These are phyloP conservation scores for Phallus indusiatus DNA, from an alignment of 768 basidiomycete genomes.

Conservation along the genomic window DNA sequence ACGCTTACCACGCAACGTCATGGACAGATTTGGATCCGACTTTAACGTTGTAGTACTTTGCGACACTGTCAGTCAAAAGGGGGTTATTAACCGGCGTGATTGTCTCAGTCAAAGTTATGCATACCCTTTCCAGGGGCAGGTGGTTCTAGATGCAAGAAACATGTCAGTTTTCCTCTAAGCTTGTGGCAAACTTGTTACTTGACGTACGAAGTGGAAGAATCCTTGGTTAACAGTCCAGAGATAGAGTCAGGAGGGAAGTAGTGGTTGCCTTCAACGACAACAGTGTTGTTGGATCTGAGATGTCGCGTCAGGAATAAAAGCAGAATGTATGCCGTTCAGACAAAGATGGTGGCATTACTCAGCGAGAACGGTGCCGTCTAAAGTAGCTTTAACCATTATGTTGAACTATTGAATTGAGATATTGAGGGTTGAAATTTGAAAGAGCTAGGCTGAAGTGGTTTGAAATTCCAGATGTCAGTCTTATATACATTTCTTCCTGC, in stretches of 20 bases:
- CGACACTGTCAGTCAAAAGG: conserved; percentile 30
- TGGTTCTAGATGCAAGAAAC: conserved; percentile 26
- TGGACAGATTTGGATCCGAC: conserved; percentile 39
- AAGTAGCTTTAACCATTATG: conserved; percentile 36
- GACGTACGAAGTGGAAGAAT: conserved; percentile 46
- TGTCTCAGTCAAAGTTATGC: background rate
- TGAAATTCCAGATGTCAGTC: too few species aligned
- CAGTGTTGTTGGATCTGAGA: conserved; percentile 30
- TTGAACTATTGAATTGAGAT: background rate
- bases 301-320: background rate
- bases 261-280: conserved; percentile 57
- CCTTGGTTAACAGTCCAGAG: conserved; percentile 32
- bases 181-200: too few species aligned
- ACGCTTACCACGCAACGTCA: conserved; percentile 58
- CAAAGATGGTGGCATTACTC: conserved; percentile 23
- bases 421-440: too few species aligned
- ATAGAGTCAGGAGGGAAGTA: conserved; percentile 62
- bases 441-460: too few species aligned
- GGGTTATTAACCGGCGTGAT: background rate
- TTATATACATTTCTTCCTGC: too few species aligned
- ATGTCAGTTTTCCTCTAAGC: background rate
- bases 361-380: conserved; percentile 46
- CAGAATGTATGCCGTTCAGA: background rate
- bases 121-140: conserved; percentile 70
- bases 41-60: conserved; percentile 54